Evolutionary conservation across 2,329 filamentous ascomycete species (phyloP).

Genomic region (Trichoderma sp.): DNA sequence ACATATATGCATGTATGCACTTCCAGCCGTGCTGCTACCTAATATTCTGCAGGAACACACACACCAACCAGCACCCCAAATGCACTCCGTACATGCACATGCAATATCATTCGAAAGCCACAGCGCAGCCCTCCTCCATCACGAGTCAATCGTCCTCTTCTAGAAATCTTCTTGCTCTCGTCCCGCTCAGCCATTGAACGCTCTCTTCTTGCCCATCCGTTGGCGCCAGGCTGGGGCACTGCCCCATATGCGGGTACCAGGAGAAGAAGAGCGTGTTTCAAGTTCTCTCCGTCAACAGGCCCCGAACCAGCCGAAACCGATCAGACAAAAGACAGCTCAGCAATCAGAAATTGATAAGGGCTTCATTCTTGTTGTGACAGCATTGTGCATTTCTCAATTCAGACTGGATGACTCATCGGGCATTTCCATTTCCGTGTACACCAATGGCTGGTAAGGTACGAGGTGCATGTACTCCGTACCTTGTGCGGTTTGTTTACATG

Average conservation of each 20-base stretch:
- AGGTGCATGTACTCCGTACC: too few species aligned
- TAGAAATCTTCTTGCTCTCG: not conserved
- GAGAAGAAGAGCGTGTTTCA: not conserved
- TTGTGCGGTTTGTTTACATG: too few species aligned
- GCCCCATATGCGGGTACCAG: not conserved
- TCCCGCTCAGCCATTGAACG: not conserved
- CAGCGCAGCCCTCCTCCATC: not conserved
- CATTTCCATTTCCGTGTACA: too few species aligned
- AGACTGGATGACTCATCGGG: too few species aligned
- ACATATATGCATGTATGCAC: not conserved
- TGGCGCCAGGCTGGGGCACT: not conserved
- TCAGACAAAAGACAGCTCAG: not conserved
- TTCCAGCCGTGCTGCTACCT: not conserved
- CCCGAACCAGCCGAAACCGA: not conserved
- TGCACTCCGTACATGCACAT: not conserved
- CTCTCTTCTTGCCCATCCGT: not conserved
- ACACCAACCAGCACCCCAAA: not conserved
- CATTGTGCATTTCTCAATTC: too few species aligned
- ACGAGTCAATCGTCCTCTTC: constrained; percentile 9
- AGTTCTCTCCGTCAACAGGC: not conserved
- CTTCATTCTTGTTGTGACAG: not conserved
- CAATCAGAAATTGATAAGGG: not conserved
- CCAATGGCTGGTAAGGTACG: too few species aligned
- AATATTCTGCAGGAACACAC: not conserved
- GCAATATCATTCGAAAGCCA: not conserved